Evolutionary conservation across 1,284 basidiomycete species (phyloP), one percentile per base, ranked within the genome.

Genomic region (Naganishia sp.): DNA sequence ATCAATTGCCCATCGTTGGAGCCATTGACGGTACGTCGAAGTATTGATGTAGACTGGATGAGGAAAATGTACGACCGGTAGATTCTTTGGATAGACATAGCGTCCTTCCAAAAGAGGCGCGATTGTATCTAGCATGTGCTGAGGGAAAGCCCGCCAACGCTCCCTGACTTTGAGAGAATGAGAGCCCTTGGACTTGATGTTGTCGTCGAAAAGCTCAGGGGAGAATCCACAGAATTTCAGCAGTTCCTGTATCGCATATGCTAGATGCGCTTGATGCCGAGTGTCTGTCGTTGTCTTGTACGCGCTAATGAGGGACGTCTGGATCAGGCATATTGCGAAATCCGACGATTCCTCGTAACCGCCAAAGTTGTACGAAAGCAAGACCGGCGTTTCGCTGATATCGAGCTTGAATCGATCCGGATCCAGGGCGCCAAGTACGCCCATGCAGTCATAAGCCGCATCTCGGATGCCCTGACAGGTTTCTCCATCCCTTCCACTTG

Each of bases 211-310:
- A 5, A 79, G 63, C 46, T 76, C 74, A 25, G 86, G 82, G 0
- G 87, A 89, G 77, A 99, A 97, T 28, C 88, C 87, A 78, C 94
- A 97, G 74, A 94, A 90, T 66, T 85, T 87, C 31, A 96, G 82
- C 35, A 99, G 83, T 73, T 98, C 90, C 80, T 99, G 96, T 46
- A 99, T 94, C 1, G 90, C 89, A 75, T 87, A 97, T 0, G 93
- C 93, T 9, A 99, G 85, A 69, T 90, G 87, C 45, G 85, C 88
- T 77, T 99, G 96, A 74, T 97, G 94, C 70, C 86, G 88, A 70
- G 94, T 90, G 74, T 99, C 95, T 72, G 91, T 94, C 0, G 95
- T 94, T 0, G 94, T 90, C 4, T 92, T 87, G 80, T 94, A 98
- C 0, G 92, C 90, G n/a, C 88, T 88, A 13, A 97, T 92, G 1